Conservation (phyloP, 1,139 yeast species). For the Saccharomyces pastorianus region DNA sequence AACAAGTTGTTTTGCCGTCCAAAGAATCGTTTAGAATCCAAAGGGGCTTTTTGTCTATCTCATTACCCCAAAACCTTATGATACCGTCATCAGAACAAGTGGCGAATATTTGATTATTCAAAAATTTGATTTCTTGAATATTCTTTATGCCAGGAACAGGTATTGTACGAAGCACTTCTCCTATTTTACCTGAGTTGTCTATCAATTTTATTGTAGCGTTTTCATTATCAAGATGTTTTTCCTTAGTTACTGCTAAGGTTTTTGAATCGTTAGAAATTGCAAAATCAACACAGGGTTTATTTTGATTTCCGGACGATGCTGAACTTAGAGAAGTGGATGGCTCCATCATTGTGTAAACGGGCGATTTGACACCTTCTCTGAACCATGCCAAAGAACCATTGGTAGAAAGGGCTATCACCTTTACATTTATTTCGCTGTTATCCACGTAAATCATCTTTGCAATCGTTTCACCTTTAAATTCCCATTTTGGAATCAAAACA, state of each 20-base stretch:
- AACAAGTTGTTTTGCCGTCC: slow-evolving; percentile 18
- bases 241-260: neutral
- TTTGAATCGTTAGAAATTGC: neutral
- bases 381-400: slow-evolving; percentile 30
- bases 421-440: slow-evolving; percentile 10
- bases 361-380: slow-evolving; percentile 19
- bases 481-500: slow-evolving; percentile 20
- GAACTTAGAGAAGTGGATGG: neutral
- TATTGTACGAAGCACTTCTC: slow-evolving; percentile 18
- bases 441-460: slow-evolving; percentile 16
- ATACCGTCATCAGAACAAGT: slow-evolving; percentile 21
- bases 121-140: slow-evolving; percentile 20
- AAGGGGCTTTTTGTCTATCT: slow-evolving; percentile 16
- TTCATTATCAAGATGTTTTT: slow-evolving; percentile 7
- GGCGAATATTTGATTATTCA: slow-evolving; percentile 21
- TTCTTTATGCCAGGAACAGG: slow-evolving; percentile 11
- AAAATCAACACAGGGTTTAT: slow-evolving; percentile 2
- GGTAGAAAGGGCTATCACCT: slow-evolving; percentile 20
- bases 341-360: slow-evolving; percentile 10
- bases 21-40: slow-evolving; percentile 14
- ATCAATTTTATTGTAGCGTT: slow-evolving; percentile 19
- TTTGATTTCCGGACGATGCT: neutral
- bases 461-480: slow-evolving; percentile 22
- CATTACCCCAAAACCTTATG: slow-evolving; percentile 24
- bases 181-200: slow-evolving; percentile 20